Conservation (phyloP, 2,329 filamentous ascomycete species). For the Alternaria sp. region DNA sequence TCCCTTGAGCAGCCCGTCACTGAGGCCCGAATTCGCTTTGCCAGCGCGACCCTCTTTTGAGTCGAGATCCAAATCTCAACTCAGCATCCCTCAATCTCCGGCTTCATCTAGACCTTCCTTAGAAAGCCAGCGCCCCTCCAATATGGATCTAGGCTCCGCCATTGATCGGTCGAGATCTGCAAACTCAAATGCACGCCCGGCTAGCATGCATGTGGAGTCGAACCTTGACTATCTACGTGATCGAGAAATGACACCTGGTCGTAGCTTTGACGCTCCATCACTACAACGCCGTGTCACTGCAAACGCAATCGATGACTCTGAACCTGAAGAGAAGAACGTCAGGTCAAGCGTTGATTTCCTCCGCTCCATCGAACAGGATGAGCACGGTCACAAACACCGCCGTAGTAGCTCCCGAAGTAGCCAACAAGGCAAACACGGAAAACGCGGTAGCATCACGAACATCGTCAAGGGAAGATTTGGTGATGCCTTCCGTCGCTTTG, state of each 20-base stretch:
- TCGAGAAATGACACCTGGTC: slow-evolving; percentile 64
- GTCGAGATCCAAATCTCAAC: slow-evolving; percentile 59
- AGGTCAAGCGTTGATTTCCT: slow-evolving; percentile 84
- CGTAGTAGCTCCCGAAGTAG: slow-evolving; percentile 61
- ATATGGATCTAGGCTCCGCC: slow-evolving; percentile 65
- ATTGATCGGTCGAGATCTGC: slow-evolving; percentile 67
- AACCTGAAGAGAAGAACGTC: slow-evolving; percentile 69
- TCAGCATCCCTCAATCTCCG: slow-evolving; percentile 61
- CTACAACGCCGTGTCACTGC: slow-evolving; percentile 37
- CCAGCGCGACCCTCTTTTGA: slow-evolving; percentile 53
- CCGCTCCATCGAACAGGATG: slow-evolving; percentile 71
- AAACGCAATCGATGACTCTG: slow-evolving; percentile 41
- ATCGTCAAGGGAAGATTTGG: slow-evolving; percentile 89
- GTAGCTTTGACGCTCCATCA: slow-evolving; percentile 41
- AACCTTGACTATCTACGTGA: slow-evolving; percentile 84
- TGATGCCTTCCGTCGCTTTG: slow-evolving; percentile 92
- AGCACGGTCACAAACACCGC: slow-evolving; percentile 62
- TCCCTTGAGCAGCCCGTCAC: slow-evolving; percentile 29
- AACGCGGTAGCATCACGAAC: slow-evolving; percentile 74
- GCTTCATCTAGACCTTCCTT: slow-evolving; percentile 71
- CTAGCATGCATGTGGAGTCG: slow-evolving; percentile 82
- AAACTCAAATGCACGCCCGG: slow-evolving; percentile 72
- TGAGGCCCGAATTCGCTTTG: slow-evolving; percentile 49
- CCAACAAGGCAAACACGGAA: slow-evolving; percentile 67
- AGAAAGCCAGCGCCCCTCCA: slow-evolving; percentile 71